Evolutionary conservation across 2,329 filamentous ascomycete genomes (phyloP), one percentile per base, ranked within the genome.

Genomic region (Dryadomyces quercivorus): DNA sequence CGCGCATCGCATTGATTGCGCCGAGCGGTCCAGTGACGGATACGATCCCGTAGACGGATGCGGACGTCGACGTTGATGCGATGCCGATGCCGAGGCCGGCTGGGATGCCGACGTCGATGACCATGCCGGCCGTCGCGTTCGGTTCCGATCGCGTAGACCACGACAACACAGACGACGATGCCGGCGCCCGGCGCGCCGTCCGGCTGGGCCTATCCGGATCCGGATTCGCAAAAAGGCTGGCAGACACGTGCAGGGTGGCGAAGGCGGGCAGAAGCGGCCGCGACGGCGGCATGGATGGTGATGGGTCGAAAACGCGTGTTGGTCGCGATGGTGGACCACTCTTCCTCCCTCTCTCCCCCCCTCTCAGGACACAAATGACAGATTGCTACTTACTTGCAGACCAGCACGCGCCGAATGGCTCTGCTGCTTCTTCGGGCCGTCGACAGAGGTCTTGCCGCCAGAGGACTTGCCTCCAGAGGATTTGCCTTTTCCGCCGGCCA

Each of bases 381-480:
- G 20, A 9, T 48, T 45, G 26, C 26, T 31, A 75, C 88, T 79
- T 78, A 96, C 91, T 86, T 96, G 91, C 63, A 96, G 81, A 69
- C 91, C 91, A 69, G 91, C 91, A 72, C 93, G 91, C 67, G 89
- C 88, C 65, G 90, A 95, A 77, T 95, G 91, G 75, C 93, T 95
- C 75, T 94, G 88, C 67, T 88, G 85, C 77, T 95, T 95, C 76
- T 87, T 88, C 69, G 83, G 75, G 54, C 78, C 80, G 62, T 84
- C 84, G 65, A 78, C 73, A 58, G 75, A 74, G 51, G 76, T 78
- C 78, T 93, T 93, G 64, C 88, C 87, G 64, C 88, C 88, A 56
- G 86, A 78, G 69, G 75, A 91, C 83, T 94, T 95, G 68, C 91
- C 91, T 65, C 91, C 90, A 63, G 85, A 81, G 60, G 84, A 88